Conservation (phyloP, 257 asterid genomes). For the Apocynum venetum region DNA sequence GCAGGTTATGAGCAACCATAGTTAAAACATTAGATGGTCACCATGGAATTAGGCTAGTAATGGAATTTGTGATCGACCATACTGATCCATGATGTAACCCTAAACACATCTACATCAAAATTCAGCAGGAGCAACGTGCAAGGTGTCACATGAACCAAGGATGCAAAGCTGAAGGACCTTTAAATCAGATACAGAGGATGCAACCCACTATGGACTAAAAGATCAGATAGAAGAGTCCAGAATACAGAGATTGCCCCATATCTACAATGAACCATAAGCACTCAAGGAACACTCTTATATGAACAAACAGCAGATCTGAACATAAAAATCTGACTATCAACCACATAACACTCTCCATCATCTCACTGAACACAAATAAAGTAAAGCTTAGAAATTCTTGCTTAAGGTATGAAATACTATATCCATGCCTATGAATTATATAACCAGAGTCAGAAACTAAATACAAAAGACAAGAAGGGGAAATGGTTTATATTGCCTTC, state of each 20-base stretch:
- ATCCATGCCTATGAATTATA: background rate
- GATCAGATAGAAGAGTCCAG: background rate
- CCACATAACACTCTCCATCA: background rate
- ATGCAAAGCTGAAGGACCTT: background rate
- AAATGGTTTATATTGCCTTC: background rate
- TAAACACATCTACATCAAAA: background rate
- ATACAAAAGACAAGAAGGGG: background rate
- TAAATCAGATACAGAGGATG: background rate
- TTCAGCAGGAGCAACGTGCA: background rate
- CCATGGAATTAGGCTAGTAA: background rate
- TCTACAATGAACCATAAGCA: background rate
- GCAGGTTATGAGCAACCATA: background rate
- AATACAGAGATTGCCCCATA: background rate
- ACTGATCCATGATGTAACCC: background rate
- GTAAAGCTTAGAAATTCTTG: background rate
- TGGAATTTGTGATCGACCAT: background rate
- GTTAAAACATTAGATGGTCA: background rate
- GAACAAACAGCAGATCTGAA: background rate
- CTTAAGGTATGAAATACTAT: background rate
- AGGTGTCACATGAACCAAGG: background rate
- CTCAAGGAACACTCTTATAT: background rate
- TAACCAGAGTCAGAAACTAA: background rate
- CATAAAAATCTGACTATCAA: background rate
- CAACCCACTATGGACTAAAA: background rate
- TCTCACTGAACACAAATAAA: background rate